These are phyloP conservation scores for Stagonosporopsis cucurbitacearum DNA, from an alignment of 2,329 filamentous ascomycete genomes.

Conservation along the genomic window DNA sequence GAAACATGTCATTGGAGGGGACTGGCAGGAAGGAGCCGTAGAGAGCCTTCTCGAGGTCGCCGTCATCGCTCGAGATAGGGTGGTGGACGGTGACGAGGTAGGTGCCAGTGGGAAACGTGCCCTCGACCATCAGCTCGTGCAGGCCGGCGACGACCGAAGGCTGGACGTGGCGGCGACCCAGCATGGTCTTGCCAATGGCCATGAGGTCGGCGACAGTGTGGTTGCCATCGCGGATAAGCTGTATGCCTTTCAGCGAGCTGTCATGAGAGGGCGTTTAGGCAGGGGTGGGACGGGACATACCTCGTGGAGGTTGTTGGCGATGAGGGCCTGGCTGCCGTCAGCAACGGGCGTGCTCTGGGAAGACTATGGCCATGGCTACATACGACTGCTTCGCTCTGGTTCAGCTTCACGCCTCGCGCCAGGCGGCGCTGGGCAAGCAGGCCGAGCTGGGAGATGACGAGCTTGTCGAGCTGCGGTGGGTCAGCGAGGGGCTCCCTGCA, in stretches of 20 bases:
- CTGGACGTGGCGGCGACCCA: conserved; percentile 88
- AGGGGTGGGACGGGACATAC: conserved; percentile 56
- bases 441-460: conserved; percentile 88
- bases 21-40: conserved; percentile 92
- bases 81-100: conserved; percentile 95
- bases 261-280: conserved; percentile 5
- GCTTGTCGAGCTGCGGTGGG: conserved; percentile 82
- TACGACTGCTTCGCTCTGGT: conserved; percentile 87
- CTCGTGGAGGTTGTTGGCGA: conserved; percentile 89
- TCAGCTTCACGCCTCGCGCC: conserved; percentile 85
- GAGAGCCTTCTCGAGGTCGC: conserved; percentile 82
- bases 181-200: conserved; percentile 87
- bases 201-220: conserved; percentile 94
- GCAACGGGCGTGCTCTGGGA: not conserved
- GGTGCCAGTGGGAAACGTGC: conserved; percentile 87
- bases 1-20: conserved; percentile 72
- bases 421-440: conserved; percentile 85
- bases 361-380: conserved; percentile 16
- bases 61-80: conserved; percentile 84
- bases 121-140: conserved; percentile 88
- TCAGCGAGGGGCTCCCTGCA: conserved; percentile 31
- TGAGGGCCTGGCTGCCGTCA: conserved; percentile 66
- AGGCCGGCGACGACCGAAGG: conserved; percentile 82
- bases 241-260: conserved; percentile 35
- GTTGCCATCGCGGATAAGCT: conserved; percentile 93